Evolutionary conservation across 768 basidiomycete genomes (phyloP), one percentile per base, ranked within the genome.

Genomic region (Cystoderma amianthinum): DNA sequence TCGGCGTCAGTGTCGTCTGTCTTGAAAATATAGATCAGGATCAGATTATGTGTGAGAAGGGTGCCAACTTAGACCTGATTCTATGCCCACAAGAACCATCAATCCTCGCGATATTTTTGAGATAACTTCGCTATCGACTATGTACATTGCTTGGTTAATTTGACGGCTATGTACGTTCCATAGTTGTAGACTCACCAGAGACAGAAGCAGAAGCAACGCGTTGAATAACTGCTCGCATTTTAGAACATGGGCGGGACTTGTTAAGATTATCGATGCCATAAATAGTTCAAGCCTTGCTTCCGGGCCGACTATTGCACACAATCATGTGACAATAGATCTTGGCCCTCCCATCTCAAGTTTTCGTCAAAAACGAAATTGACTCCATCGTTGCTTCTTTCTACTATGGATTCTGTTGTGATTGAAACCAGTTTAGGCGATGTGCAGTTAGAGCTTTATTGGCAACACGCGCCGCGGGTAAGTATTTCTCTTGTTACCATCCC

Each of bases 71-170:
- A 50, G 67, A 86, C 88, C 87, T 64, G 69, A 68, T 32, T 86
- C 88, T 48, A 97, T 87, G 19, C 94, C 94, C 23, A 97, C 79
- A 12, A 97, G 76, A 15, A 94, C 86, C 76, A 97, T 83, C 21
- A 97, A 66, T 1, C 94, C 94, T 48, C 74, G 71, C 13, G 83
- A 82, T 45, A 97, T 95, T 25, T 75, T 73, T 2, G 92, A 91
- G 46, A 97, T 79, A 22, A 80, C 69, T 52, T 85, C 69, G 35
- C 72, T 76, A 48, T 94, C 81, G 42, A 96, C 93, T 95, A 60
- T 7, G 28, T 23, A 34, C 30, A 38, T 38, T 18, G 23, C 35
- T 28, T 17, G 37, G 5, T 42, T 37, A 3, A 15, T 2, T 7
- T 18, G 9, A 30, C 32, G 6, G 9, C 15, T 15, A 5, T 42